Conservation (phyloP, 2,329 filamentous ascomycete species). For the Akanthomyces uredinophilus region DNA sequence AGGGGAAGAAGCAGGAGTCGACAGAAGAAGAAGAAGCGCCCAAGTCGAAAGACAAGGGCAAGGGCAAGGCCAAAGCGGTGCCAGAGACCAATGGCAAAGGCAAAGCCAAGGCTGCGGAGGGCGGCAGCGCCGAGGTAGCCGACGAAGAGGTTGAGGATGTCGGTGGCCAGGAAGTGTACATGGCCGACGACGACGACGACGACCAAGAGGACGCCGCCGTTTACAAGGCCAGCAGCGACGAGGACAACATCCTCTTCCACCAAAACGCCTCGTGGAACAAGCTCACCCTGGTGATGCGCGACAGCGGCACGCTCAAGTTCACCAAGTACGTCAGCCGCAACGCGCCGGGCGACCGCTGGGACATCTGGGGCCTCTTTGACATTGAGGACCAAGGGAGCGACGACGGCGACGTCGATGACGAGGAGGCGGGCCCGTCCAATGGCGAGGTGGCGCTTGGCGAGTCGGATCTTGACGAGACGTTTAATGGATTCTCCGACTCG, state of each 20-base stretch:
- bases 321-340: conserved; percentile 89
- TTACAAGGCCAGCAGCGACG: conserved; percentile 74
- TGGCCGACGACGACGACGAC: conserved; percentile 82
- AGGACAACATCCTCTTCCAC: conserved; percentile 64
- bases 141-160: conserved; percentile 47
- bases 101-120: conserved; percentile 28
- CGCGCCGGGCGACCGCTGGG: conserved; percentile 88
- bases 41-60: conserved; percentile 25
- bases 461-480: conserved; percentile 50
- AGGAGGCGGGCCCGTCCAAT: conserved; percentile 17
- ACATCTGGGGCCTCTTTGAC: conserved; percentile 74
- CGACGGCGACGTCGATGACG: conserved; percentile 26
- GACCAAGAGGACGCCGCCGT: conserved; percentile 77
- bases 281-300: conserved; percentile 82
- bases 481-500: conserved; percentile 50
- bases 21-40: conserved; percentile 26
- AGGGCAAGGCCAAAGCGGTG: conserved; percentile 27
- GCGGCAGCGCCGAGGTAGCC: conserved; percentile 24
- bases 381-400: conserved; percentile 54
- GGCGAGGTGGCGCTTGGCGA: conserved; percentile 29
- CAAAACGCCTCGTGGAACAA: conserved; percentile 76
- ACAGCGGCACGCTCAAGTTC: conserved; percentile 81
- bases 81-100: conserved; percentile 23
- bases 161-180: conserved; percentile 84
- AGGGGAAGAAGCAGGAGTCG: conserved; percentile 30